phyloP scores from a whole-genome alignment of 352 stramenopile species.

The Aphanomyces stellatus region DNA sequence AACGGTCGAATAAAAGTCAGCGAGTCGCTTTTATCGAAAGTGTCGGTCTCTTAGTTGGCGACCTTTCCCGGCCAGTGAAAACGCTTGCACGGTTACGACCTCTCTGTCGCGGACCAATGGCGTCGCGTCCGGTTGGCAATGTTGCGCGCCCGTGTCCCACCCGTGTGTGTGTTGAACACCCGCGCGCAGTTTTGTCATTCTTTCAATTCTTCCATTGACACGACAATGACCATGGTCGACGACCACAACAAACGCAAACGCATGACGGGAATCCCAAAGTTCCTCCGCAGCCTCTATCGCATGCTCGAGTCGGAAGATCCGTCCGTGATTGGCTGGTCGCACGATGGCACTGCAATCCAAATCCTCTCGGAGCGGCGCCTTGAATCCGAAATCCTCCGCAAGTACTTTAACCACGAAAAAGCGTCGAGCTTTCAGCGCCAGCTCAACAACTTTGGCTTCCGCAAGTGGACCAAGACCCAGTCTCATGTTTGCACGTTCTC shows the following conservation, averaged over 20 bases:
- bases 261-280: conserved; percentile 51
- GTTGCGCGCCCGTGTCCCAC: no score
- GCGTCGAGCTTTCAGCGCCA: conserved; percentile 89
- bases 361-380: conserved; percentile 72
- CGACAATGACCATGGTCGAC: neutral
- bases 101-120: no score
- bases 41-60: neutral
- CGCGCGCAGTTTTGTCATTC: no score
- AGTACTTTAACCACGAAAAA: conserved; percentile 91
- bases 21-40: neutral
- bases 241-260: conserved; percentile 14
- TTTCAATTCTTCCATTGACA: neutral
- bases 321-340: conserved; percentile 55
- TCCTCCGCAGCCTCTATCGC: conserved; percentile 66
- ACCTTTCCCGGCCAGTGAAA: neutral
- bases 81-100: no score
- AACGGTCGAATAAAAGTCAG: neutral
- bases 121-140: no score
- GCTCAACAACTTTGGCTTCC: conserved; percentile 90
- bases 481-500: conserved; percentile 77
- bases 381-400: conserved; percentile 80
- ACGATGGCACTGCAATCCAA: conserved; percentile 71
- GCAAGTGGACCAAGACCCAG: conserved; percentile 74
- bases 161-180: no score
- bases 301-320: conserved; percentile 73